A percentile compares a stretch with the other conserved stretches of the same genome.
Conservation (phyloP, 805 yeast genomes). For the Pichia phayaonensis region DNA sequence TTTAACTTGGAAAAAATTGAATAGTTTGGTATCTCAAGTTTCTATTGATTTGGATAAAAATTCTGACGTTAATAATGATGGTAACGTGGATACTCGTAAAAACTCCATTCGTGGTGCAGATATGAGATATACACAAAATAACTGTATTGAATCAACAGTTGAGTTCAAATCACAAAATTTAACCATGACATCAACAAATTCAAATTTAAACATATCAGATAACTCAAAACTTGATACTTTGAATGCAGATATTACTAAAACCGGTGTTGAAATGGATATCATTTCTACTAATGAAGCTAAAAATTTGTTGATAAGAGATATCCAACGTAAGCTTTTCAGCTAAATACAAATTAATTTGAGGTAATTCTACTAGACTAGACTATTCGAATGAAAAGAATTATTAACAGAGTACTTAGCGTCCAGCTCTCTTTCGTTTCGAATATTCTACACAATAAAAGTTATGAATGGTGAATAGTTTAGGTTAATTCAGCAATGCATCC, state of each 20-base stretch:
- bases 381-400: too few species aligned
- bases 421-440: too few species aligned
- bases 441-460: too few species aligned
- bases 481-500: too few species aligned
- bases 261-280: constrained; percentile 9
- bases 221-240: background rate
- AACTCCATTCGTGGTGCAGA: background rate
- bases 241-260: background rate
- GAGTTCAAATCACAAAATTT: background rate
- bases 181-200: background rate
- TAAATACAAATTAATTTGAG: too few species aligned
- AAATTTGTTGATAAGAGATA: constrained; percentile 8
- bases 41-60: background rate
- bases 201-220: background rate
- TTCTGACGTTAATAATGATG: background rate
- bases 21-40: background rate
- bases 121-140: background rate
- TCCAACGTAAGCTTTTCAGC: constrained; percentile 17
- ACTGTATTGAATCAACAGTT: background rate
- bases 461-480: too few species aligned
- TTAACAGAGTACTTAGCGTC: too few species aligned
- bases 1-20: background rate
- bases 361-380: too few species aligned
- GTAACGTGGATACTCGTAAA: background rate
- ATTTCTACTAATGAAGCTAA: constrained; percentile 13